phyloP scores from a whole-genome alignment of 139 green algal genomes.

The Diplosphaera chodatii region DNA sequence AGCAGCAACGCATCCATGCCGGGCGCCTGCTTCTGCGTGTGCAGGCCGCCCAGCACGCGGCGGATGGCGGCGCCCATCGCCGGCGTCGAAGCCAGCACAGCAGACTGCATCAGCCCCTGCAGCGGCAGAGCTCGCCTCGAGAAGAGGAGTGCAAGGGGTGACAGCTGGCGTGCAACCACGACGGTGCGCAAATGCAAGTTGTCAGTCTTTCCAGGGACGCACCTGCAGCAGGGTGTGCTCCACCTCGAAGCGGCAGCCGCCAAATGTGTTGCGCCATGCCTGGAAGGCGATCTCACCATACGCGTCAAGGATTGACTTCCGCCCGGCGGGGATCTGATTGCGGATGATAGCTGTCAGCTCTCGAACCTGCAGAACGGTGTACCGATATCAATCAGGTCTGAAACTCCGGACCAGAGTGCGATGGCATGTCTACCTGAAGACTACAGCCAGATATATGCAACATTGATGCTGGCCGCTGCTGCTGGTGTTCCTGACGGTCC shows the following conservation, averaged over 20 bases:
- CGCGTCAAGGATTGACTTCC: slow-evolving; percentile 59
- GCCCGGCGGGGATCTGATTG: slow-evolving; percentile 66
- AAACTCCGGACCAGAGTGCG: too few species aligned
- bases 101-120: slow-evolving; percentile 58
- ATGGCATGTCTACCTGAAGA: too few species aligned
- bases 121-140: too few species aligned
- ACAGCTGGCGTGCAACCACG: too few species aligned
- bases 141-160: too few species aligned
- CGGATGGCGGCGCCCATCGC: slow-evolving; percentile 49
- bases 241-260: slow-evolving; percentile 46
- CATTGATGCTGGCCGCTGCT: too few species aligned
- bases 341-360: slow-evolving; percentile 66
- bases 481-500: too few species aligned
- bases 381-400: too few species aligned
- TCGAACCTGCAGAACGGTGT: slow-evolving; percentile 40
- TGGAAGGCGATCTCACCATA: slow-evolving; percentile 75
- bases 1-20: slow-evolving; percentile 61
- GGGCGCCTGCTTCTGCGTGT: slow-evolving; percentile 41
- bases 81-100: slow-evolving; percentile 48
- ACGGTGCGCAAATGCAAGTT: too few species aligned
- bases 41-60: slow-evolving; percentile 50
- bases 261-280: slow-evolving; percentile 56
- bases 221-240: slow-evolving; percentile 58
- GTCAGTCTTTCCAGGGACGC: not conserved
- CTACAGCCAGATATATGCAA: too few species aligned